A percentile compares a stretch with the other conserved stretches of the same genome.
Conservation (phyloP, 768 basidiomycete genomes). For the Cyathus striatus region DNA sequence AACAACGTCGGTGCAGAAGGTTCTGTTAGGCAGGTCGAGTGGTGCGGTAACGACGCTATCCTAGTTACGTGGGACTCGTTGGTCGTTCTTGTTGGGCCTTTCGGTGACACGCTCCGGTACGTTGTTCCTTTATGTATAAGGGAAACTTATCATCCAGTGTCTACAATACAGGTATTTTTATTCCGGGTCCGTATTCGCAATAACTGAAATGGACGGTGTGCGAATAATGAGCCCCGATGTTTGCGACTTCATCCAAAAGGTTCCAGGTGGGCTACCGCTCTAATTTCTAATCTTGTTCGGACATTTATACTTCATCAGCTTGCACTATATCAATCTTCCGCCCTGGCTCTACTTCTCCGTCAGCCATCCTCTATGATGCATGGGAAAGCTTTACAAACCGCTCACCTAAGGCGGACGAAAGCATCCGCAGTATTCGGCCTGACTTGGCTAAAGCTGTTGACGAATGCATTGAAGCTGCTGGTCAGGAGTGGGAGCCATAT, state of each 20-base stretch:
- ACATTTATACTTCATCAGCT: conserved; percentile 33
- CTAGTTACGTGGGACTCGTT: conserved; percentile 77
- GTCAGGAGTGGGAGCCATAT: conserved; percentile 82
- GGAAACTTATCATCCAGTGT: conserved; percentile 2
- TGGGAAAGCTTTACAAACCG: conserved; percentile 82
- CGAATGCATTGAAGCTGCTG: conserved; percentile 91
- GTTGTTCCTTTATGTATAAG: conserved; percentile 26
- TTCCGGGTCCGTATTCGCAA: conserved; percentile 63
- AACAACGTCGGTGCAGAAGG: conserved; percentile 51
- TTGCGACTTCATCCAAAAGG: conserved; percentile 91
- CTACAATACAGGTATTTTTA: conserved; percentile 69
- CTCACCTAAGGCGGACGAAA: conserved; percentile 91
- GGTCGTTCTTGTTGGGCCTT: conserved; percentile 87
- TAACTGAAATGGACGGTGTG: conserved; percentile 88
- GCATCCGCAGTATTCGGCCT: conserved; percentile 79
- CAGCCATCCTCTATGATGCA: conserved; percentile 90
- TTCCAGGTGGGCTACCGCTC: conserved; percentile 56
- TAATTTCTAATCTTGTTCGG: not conserved
- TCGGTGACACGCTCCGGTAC: conserved; percentile 80
- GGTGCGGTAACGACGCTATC: conserved; percentile 97
- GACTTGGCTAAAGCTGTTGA: conserved; percentile 86
- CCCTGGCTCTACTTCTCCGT: conserved; percentile 88
- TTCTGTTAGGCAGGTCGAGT: conserved; percentile 68
- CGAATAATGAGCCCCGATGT: conserved; percentile 76
- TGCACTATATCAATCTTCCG: conserved; percentile 81